Base-by-base conservation (phyloP, 352 stramenopile genomes). In the Pythium plurisporium region DNA sequence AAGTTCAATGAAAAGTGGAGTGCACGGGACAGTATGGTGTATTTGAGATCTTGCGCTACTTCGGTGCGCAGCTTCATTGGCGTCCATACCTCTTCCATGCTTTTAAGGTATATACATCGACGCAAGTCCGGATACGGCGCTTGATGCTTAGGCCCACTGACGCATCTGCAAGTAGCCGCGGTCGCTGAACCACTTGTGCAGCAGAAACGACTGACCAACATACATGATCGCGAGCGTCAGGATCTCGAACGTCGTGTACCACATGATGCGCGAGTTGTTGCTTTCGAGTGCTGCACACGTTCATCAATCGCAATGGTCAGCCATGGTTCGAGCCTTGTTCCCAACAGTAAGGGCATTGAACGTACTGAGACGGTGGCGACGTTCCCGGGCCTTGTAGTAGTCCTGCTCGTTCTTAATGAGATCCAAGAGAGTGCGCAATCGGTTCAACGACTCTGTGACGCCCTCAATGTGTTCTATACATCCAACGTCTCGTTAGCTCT, bases 111-210 rank as follows among this genome's bases (percentile, higher is more conserved):
- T n/a, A n/a, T n/a, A n/a, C n/a, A n/a, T n/a, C n/a, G n/a, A n/a
- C n/a, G n/a, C n/a, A n/a, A n/a, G n/a, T n/a, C n/a, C n/a, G n/a
- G n/a, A n/a, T n/a, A n/a, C n/a, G n/a, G n/a, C n/a, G n/a, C n/a
- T n/a, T n/a, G n/a, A n/a, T n/a, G 26, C 33, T 55, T 36, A 91
- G 10, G 71, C 79, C 81, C 80, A 94, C 53, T 89, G 75, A 20
- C 76, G 80, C 64, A 79, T 84, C 41, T 80, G 70, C 31, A 94
- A 52, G 41, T 72, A 87, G 20, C 81, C 81, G 40, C 83, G 72
- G 67, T 89, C 79, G 50, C 72, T 89, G 51, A 94, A 94, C 77
- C 81, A 94, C 69, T 91, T 90, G 74, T 91, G 80, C 42, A 94
- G 69, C 29, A 94, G 49, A 55, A 84, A 88, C 40, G 77, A 86